Evolutionary conservation across 768 basidiomycete genomes (phyloP).

Genomic region (Xanthoconium stramineum): DNA sequence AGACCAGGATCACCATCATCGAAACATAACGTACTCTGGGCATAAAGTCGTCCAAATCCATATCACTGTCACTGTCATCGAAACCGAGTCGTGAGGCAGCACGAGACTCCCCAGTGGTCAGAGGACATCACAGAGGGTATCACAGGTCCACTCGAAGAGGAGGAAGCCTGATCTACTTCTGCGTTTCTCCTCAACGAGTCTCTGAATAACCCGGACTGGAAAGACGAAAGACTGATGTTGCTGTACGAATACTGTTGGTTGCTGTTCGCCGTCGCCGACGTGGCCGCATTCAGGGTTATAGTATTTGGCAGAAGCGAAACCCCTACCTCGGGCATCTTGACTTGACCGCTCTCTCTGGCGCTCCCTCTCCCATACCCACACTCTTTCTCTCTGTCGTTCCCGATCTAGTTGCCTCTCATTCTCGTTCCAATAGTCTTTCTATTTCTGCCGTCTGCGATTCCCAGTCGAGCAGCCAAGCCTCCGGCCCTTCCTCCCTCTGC

Average conservation of each 20-base stretch:
- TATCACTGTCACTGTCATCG: slow-evolving; percentile 28
- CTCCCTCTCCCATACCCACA: slow-evolving; percentile 22
- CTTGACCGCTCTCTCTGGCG: slow-evolving; percentile 15
- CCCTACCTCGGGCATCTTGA: slow-evolving; percentile 16
- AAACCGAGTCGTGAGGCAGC: slow-evolving; percentile 9
- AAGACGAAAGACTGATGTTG: slow-evolving; percentile 30
- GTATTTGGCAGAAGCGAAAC: slow-evolving; percentile 7
- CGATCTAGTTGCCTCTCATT: slow-evolving; percentile 8
- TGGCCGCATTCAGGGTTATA: neutral
- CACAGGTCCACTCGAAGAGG: slow-evolving; percentile 7
- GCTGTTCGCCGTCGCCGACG: slow-evolving; percentile 7
- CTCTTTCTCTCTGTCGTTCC: slow-evolving; percentile 12
- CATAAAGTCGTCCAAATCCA: slow-evolving; percentile 24
- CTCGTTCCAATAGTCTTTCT: slow-evolving; percentile 7
- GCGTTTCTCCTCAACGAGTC: slow-evolving; percentile 30
- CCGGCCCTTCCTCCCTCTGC: slow-evolving; percentile 12
- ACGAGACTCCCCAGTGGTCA: slow-evolving; percentile 9
- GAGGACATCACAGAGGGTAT: neutral
- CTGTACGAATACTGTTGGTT: slow-evolving; percentile 26
- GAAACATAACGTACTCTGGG: slow-evolving; percentile 9
- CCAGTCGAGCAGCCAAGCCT: slow-evolving; percentile 19
- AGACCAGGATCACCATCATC: neutral
- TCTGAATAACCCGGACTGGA: slow-evolving; percentile 32
- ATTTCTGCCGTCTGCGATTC: slow-evolving; percentile 13
- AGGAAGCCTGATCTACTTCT: slow-evolving; percentile 21